Evolutionary conservation across 345 rosid species (phyloP), one percentile per base, ranked within the genome.

Genomic region (Aquilaria sinensis): DNA sequence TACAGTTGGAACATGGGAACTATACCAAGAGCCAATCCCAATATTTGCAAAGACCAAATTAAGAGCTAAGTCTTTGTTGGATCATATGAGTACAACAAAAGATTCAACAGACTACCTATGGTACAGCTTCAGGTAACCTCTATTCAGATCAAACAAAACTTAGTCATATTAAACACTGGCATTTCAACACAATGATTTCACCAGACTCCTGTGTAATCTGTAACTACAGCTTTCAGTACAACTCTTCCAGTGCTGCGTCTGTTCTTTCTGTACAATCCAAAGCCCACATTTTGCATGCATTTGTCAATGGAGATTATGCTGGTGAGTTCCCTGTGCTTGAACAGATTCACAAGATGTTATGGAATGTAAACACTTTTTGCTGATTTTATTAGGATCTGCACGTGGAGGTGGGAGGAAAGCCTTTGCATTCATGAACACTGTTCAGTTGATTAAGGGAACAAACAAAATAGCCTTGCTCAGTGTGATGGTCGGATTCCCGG

Each of bases 61-160:
- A 32, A 73, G 67, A 75, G 73, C 92, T 67, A 77, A 71, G 48
- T 72, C 31, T 12, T 49, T 88, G 29, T 66, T 88, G 62, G 97
- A 85, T 56, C 92, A 87, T 29, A 79, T 82, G 81, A 71, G 62
- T 43, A 74, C 81, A 49, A 87, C 90, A 3, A 83, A 85, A 61
- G 97, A 85, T 69, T 53, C 78, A 55, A 82, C 97, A 48, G 96
- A 90, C 70, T 85, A 90, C 61, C 86, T 90, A 46, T 90, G 97
- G 97, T 87, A 87, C 68, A 78, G 74, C 31, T 68, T 69, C 71
- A 73, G 84, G 92, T 87, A 76, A 62, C 41, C 15, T 41, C 62
- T 56, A 12, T 5, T 16, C 29, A 9, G 12, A 51, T 5, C 5
- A 1, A 16, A 61, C 1, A 0, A 1, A 12, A 23, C 43, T 37